Evolutionary conservation across 176 grass and related monocot species (phyloP).

Genomic region (Leersia perrieri): DNA sequence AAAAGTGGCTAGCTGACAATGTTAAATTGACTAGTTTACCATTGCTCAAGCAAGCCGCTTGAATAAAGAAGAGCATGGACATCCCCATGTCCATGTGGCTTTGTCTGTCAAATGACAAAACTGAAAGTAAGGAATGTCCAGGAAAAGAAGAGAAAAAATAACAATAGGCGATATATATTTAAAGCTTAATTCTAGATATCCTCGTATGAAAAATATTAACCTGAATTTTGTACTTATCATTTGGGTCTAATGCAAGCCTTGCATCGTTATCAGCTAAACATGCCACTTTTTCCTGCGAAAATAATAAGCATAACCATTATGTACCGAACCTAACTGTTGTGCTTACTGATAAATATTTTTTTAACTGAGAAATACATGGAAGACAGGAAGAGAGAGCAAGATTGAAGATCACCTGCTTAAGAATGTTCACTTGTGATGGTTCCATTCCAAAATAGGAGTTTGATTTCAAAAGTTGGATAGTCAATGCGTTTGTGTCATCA

Average conservation of each 20-base stretch:
- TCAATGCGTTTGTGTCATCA: conserved; percentile 83
- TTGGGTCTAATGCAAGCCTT: conserved; percentile 84
- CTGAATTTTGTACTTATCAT: conserved; percentile 98
- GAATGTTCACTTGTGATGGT: conserved; percentile 80
- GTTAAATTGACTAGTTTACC: conserved; percentile 46
- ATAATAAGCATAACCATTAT: conserved; percentile 19
- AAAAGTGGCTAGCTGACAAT: background rate
- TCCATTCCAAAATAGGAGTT: conserved; percentile 96
- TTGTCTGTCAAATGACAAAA: conserved; percentile 65
- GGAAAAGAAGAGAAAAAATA: conserved; percentile 1
- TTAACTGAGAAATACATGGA: background rate
- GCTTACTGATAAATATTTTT: background rate
- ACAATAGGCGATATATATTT: background rate
- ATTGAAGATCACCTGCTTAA: conserved; percentile 73
- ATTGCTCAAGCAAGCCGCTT: conserved; percentile 79
- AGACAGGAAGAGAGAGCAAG: conserved; percentile 22
- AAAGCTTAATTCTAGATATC: background rate
- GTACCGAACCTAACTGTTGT: background rate
- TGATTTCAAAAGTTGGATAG: conserved; percentile 74
- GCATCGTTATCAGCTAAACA: conserved; percentile 90
- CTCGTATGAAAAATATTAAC: conserved; percentile 36
- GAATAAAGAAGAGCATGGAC: conserved; percentile 95
- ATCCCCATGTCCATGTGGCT: conserved; percentile 97
- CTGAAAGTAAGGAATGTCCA: conserved; percentile 3
- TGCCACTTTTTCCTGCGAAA: conserved; percentile 85